Evolutionary conservation across 2,329 filamentous ascomycete genomes (phyloP), one percentile per base, ranked within the genome.

Genomic region (Trichoderma semiorbis): DNA sequence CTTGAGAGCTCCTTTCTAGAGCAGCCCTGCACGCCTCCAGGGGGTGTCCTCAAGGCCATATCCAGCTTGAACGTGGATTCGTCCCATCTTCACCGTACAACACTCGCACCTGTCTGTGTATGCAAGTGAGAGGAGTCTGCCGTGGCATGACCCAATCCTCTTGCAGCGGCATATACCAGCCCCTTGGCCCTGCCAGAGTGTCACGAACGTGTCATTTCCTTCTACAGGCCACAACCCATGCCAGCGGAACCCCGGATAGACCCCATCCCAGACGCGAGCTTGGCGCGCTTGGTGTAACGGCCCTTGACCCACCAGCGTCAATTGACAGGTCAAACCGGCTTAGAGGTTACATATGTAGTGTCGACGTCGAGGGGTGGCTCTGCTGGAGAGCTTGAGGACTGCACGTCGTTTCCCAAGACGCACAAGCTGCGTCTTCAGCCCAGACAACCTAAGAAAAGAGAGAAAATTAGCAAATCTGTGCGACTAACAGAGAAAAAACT

Each of bases 141-240:
- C 66, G 55, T 47, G 55, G 57, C 39, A 69, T 69, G 66, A 69
- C 47, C 55, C 55, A 43, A 60, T 50, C 53, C 34, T 30, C 53
- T 58, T 50, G 66, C 36, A 30, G 55, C 66, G 55, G 66, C 55
- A 61, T 43, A 60, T 69, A 32, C 36, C 62, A 10, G 1, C 26
- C 62, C 62, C 66, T 47, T 61, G 55, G 55, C 34, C 55, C 36
- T 61, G 66, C 21, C 39, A n/a, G 55, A 69, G 36, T 47, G 55
- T 58, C 36, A 69, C 55, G 66, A 69, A 36, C 66, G 66, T 60
- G 55, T 69, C 66, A 69, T 69, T 69, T 69, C 66, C n/a, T 50
- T 34, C 30, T 32, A 34, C 63, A 34, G 43, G 43, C 55, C 36
- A 47, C 30, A 3, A 58, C 53, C 65, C 65, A 30, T 68, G 65